Percentiles rank a stretch among this genome's conserved stretches.
Conservation (phyloP, 2,329 filamentous ascomycete species). For the Cladosporium sp. region DNA sequence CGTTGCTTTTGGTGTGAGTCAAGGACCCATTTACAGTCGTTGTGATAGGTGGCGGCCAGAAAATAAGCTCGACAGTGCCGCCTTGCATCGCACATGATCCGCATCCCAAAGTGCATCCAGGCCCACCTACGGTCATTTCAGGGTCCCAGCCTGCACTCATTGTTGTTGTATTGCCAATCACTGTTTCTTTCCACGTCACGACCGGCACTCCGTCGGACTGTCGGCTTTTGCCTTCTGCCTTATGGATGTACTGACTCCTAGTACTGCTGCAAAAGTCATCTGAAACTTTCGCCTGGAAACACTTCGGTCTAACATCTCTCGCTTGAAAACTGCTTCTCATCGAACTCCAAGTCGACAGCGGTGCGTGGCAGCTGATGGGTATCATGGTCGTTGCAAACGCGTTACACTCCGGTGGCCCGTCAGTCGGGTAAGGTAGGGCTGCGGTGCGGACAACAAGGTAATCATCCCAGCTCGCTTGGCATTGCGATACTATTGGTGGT, state of each 20-base stretch:
- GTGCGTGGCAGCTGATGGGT: background rate
- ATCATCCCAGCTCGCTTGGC: constrained; percentile 3
- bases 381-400: background rate
- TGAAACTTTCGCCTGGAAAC: background rate
- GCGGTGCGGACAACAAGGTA: background rate
- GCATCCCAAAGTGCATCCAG: constrained; percentile 17
- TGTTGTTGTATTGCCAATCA: too few relatives aligned
- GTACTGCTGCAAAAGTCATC: constrained; percentile 1
- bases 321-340: background rate
- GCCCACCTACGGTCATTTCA: background rate
- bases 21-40: background rate
- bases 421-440: background rate
- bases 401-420: background rate
- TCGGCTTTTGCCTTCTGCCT: background rate
- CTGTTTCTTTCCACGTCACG: too few relatives aligned
- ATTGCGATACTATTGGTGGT: background rate
- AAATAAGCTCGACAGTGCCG: constrained; percentile 17
- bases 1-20: too few relatives aligned
- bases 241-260: background rate
- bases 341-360: background rate
- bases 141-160: too few relatives aligned
- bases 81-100: constrained; percentile 19
- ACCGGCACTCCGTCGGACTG: too few relatives aligned
- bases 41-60: constrained; percentile 16
- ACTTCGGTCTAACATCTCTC: background rate